Evolutionary conservation across 352 stramenopile genomes (phyloP).

Genomic region (Globisporangium acanthophoron): DNA sequence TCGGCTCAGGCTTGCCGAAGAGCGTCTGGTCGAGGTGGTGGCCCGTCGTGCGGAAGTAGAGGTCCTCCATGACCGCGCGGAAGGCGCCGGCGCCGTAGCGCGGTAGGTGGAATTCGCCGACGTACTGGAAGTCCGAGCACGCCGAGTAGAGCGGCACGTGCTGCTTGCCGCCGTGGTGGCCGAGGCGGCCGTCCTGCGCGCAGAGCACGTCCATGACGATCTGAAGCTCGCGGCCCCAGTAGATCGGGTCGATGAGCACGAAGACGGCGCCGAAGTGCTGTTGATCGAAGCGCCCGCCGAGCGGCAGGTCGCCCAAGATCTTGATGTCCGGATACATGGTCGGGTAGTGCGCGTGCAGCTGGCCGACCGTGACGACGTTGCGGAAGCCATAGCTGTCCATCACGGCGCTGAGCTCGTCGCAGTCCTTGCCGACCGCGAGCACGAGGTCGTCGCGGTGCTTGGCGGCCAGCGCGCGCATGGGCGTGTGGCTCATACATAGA

Average conservation of each 20-base stretch:
- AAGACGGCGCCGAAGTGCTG: slow-evolving; percentile 42
- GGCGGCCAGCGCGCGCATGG: slow-evolving; percentile 60
- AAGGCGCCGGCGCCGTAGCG: slow-evolving; percentile 79
- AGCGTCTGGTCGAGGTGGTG: slow-evolving; percentile 65
- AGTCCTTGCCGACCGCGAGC: slow-evolving; percentile 76
- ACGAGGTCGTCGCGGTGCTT: slow-evolving; percentile 73
- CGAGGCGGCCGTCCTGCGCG: slow-evolving; percentile 32
- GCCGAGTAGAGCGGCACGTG: slow-evolving; percentile 68
- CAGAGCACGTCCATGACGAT: slow-evolving; percentile 56
- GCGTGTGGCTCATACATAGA: slow-evolving; percentile 79
- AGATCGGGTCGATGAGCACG: slow-evolving; percentile 54
- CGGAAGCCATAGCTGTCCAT: slow-evolving; percentile 82
- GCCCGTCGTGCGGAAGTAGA: slow-evolving; percentile 80
- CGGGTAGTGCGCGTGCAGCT: slow-evolving; percentile 75
- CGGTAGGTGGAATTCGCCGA: slow-evolving; percentile 79
- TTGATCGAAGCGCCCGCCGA: slow-evolving; percentile 27
- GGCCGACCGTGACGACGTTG: slow-evolving; percentile 72
- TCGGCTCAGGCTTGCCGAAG: slow-evolving; percentile 74
- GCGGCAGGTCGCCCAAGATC: slow-evolving; percentile 20
- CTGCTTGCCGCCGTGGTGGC: slow-evolving; percentile 26
- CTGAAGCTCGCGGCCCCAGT: slow-evolving; percentile 53
- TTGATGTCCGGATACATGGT: slow-evolving; percentile 80
- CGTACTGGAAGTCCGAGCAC: slow-evolving; percentile 87
- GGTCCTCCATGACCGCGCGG: slow-evolving; percentile 58
- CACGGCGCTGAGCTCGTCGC: slow-evolving; percentile 46